These are phyloP conservation scores for Aspergillus clavatus DNA, from an alignment of 2,329 filamentous ascomycete species.

Conservation along the genomic window DNA sequence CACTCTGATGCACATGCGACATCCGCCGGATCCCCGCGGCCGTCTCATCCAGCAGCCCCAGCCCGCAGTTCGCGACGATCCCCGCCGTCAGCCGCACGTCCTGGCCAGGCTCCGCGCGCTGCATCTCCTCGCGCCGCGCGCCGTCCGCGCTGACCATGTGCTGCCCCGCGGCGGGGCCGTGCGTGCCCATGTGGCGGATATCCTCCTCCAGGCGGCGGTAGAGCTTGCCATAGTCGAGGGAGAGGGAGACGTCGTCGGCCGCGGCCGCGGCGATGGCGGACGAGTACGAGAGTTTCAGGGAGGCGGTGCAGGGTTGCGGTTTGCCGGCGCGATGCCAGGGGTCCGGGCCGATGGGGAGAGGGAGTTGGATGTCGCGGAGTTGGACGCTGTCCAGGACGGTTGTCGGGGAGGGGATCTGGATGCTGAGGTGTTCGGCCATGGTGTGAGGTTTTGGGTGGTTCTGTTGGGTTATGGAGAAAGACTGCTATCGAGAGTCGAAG, in stretches of 20 bases:
- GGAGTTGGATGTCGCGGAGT: constrained; percentile 42
- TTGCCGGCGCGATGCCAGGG: constrained; percentile 44
- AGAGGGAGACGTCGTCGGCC: constrained; percentile 42
- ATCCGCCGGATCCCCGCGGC: constrained; percentile 33
- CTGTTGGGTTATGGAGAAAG: constrained; percentile 1
- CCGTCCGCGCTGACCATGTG: constrained; percentile 26
- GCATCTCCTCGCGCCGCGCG: constrained; percentile 27
- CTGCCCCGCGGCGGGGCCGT: constrained; percentile 18
- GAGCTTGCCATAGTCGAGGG: constrained; percentile 46
- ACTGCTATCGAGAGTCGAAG: too few relatives aligned
- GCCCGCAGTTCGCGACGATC: constrained; percentile 31
- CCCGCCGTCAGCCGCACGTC: constrained; percentile 34
- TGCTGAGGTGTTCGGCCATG: constrained; percentile 22
- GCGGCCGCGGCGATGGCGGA: constrained; percentile 38
- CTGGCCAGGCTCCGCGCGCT: constrained; percentile 24
- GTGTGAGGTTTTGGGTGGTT: not conserved
- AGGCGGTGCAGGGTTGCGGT: constrained; percentile 42
- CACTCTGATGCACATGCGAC: constrained; percentile 26
- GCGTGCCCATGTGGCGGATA: constrained; percentile 26
- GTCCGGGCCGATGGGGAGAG: constrained; percentile 42
- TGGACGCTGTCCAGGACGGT: constrained; percentile 36
- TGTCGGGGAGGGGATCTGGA: constrained; percentile 30
- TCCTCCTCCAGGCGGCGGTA: constrained; percentile 39
- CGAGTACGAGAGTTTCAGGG: constrained; percentile 41
- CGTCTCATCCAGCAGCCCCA: constrained; percentile 35